Conservation (phyloP, 768 basidiomycete species). For the Lactarius sp. region DNA sequence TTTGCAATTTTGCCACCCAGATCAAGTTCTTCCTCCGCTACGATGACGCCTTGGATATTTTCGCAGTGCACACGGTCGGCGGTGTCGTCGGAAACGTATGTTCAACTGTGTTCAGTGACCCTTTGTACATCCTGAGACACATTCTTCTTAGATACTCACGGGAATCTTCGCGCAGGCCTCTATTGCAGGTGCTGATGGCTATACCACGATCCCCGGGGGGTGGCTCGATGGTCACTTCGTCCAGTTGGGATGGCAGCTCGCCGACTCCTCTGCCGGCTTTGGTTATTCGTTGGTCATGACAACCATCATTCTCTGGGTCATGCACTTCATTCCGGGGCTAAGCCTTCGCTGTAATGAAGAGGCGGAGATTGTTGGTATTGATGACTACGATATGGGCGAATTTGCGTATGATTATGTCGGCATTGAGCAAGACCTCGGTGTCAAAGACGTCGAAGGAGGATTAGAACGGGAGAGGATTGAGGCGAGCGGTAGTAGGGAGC, state of each 20-base stretch:
- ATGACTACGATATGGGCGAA: slow-evolving; percentile 87
- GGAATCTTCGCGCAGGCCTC: slow-evolving; percentile 32
- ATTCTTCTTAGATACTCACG: slow-evolving; percentile 33
- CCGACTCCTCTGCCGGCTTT: slow-evolving; percentile 32
- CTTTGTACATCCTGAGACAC: neutral
- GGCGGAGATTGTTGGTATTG: slow-evolving; percentile 44
- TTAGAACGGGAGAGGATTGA: slow-evolving; percentile 23
- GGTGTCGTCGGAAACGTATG: slow-evolving; percentile 67
- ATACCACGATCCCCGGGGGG: slow-evolving; percentile 41
- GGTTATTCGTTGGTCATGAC: slow-evolving; percentile 35
- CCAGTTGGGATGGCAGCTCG: slow-evolving; percentile 47
- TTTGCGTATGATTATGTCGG: slow-evolving; percentile 86
- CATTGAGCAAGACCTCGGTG: slow-evolving; percentile 37
- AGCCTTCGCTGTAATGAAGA: slow-evolving; percentile 33
- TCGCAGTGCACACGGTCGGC: slow-evolving; percentile 78
- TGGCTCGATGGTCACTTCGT: slow-evolving; percentile 39
- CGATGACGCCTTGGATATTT: slow-evolving; percentile 86
- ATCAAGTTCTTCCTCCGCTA: slow-evolving; percentile 77
- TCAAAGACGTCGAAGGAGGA: slow-evolving; percentile 17
- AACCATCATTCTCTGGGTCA: slow-evolving; percentile 38
- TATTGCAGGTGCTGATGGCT: slow-evolving; percentile 46
- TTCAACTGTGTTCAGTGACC: neutral
- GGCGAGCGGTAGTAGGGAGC: slow-evolving; percentile 23
- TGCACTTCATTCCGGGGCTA: slow-evolving; percentile 44
- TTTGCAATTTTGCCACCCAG: slow-evolving; percentile 95